phyloP scores from a whole-genome alignment of 192 early-diverging fungal species.

The Coemansia asiatica region DNA sequence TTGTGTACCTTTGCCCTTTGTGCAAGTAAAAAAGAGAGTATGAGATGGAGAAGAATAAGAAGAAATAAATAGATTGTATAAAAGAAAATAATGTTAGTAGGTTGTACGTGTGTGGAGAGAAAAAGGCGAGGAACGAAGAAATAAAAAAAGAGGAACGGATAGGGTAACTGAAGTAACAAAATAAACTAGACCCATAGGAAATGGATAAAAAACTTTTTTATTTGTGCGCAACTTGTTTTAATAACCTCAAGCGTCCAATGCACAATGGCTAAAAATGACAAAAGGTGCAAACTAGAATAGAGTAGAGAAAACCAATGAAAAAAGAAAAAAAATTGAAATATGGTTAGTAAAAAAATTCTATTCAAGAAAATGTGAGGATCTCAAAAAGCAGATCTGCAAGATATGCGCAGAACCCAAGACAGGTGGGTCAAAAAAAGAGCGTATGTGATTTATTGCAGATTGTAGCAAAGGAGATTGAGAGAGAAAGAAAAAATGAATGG shows the following conservation, averaged over 20 bases:
- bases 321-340: background rate
- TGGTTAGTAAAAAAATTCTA: slow-evolving; percentile 1
- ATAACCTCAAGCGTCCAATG: background rate
- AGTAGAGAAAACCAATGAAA: slow-evolving; percentile 3
- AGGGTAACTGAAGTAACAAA: background rate
- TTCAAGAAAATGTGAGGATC: background rate
- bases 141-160: background rate
- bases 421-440: background rate
- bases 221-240: background rate
- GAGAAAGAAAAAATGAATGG: background rate
- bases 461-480: background rate
- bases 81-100: background rate
- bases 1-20: background rate
- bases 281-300: background rate
- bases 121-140: background rate
- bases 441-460: background rate
- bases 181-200: background rate
- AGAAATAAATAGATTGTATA: background rate
- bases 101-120: background rate
- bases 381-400: background rate
- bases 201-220: background rate
- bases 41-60: background rate
- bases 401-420: background rate
- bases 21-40: background rate
- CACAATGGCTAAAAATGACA: background rate